Conservation (phyloP, 208 protist genomes). For the Vickermania spadyakhi region DNA sequence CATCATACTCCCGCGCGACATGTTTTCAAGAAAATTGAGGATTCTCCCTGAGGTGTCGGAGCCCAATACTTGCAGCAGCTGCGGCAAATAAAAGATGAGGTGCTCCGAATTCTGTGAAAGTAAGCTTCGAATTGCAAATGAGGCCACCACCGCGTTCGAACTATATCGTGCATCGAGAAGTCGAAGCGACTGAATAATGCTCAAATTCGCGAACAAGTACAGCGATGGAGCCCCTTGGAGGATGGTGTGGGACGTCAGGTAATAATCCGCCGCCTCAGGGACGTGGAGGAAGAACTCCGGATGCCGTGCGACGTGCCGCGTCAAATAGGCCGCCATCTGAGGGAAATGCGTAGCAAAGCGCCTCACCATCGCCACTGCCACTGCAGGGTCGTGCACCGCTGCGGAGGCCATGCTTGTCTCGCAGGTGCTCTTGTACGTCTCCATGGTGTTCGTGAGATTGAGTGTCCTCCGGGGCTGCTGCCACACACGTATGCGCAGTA, state of each 20-base stretch:
- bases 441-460: constrained; percentile 18
- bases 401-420: constrained; percentile 12
- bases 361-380: constrained; percentile 50
- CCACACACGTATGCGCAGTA: constrained; percentile 61
- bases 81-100: constrained; percentile 88
- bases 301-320: constrained; percentile 20
- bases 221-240: constrained; percentile 42
- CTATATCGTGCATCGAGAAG: constrained; percentile 49
- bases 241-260: constrained; percentile 59
- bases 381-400: constrained; percentile 43
- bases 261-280: constrained; percentile 55
- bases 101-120: constrained; percentile 56
- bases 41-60: constrained; percentile 46
- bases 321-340: constrained; percentile 23
- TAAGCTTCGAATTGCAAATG: constrained; percentile 73
- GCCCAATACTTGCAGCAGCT: constrained; percentile 78
- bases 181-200: constrained; percentile 60
- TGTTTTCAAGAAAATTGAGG: constrained; percentile 38
- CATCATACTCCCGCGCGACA: constrained; percentile 50
- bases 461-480: constrained; percentile 41
- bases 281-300: constrained; percentile 48
- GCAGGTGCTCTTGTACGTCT: constrained; percentile 14
- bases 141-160: constrained; percentile 29
- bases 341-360: constrained; percentile 38
- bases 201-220: constrained; percentile 53